Base-by-base conservation (phyloP, 2,329 filamentous ascomycete species). In the Sporothrix dimorphospora region DNA sequence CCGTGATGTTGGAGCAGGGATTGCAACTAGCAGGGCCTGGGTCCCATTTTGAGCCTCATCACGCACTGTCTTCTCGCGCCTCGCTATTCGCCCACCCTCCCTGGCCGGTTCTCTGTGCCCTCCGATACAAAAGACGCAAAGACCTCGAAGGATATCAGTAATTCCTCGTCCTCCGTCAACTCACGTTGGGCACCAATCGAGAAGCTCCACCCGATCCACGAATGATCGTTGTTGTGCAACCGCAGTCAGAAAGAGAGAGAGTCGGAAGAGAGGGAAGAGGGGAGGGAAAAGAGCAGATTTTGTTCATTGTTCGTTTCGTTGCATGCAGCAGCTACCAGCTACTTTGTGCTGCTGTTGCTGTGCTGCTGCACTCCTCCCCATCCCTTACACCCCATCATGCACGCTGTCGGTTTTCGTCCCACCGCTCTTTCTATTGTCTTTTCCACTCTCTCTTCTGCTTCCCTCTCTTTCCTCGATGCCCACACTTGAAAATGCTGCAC, bases 41-140 rank as follows among this genome's bases (percentile, higher is more conserved):
- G n/a, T 30, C 34, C 49, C 66, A 69, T 57, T 55, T 55, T 55
- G 30, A 55, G 49, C 66, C 65, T 51, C 65, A 68, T 66, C 42
- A 21, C 34, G 2, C 42, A 30, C 30, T 47, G 14, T 66, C 16
- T 45, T 21, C 21, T 30, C 40, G 30, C 16, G 55, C 16, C 42
- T 30, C 16, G n/a, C 24, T 30, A 61, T 61, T 61, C 19, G 55
- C n/a, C 30, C 55, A 21, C 12, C 21, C 59, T 21, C 40, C 11
- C 12, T 14, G 4, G 21, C n/a, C n/a, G 38, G 12, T 24, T 6
- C 38, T 45, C 38, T 19, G 38, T 63, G n/a, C 14, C 11, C 38
- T 16, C 59, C 38, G 34, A 45, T 45, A 12, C 6, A 24, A 63
- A 4, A 16, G 12, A 24, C 9, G 38, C 14, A 42, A 27, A 19